Percentiles rank a stretch among this genome's conserved stretches.
These are phyloP conservation scores for Leccinum variicolor DNA, from an alignment of 768 basidiomycete species.

Conservation along the genomic window DNA sequence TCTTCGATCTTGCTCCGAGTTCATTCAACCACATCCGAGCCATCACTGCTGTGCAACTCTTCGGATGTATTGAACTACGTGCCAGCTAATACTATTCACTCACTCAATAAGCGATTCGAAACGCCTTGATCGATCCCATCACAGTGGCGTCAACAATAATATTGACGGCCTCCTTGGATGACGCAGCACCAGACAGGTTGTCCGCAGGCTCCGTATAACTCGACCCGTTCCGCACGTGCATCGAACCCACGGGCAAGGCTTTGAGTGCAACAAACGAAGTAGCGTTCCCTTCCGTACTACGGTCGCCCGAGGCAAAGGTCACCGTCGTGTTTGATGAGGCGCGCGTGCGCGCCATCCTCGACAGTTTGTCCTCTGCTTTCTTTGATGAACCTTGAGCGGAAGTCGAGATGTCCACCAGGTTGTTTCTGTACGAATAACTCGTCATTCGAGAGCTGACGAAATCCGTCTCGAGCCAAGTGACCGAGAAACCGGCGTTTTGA, in stretches of 20 bases:
- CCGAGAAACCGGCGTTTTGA: constrained; percentile 85
- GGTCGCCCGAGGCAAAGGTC: constrained; percentile 30
- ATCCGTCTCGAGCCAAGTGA: constrained; percentile 73
- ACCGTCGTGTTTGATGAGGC: constrained; percentile 30
- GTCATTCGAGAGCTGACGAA: constrained; percentile 69
- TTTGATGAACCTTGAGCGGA: constrained; percentile 3
- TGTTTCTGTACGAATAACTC: constrained; percentile 85
- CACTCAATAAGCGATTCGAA: too few species aligned
- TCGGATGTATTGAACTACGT: too few species aligned
- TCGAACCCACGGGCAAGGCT: constrained; percentile 69
- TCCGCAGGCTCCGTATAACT: constrained; percentile 56
- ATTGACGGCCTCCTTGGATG: constrained; percentile 75
- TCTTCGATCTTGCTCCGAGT: too few species aligned
- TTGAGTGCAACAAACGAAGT: constrained; percentile 74
- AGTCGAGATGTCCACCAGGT: constrained; percentile 34
- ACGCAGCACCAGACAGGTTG: constrained; percentile 56
- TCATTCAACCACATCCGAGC: too few species aligned
- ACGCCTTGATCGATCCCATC: too few species aligned
- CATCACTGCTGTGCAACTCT: too few species aligned
- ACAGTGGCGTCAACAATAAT: constrained; percentile 69
- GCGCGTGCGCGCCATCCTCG: constrained; percentile 26
- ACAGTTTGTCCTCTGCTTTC: constrained; percentile 17
- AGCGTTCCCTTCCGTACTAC: constrained; percentile 30
- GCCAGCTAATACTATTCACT: too few species aligned
- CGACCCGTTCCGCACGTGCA: constrained; percentile 40